Evolutionary conservation across 2,329 filamentous ascomycete species (phyloP), one percentile per base, ranked within the genome.

Genomic region (Dactylonectria estremocensis): DNA sequence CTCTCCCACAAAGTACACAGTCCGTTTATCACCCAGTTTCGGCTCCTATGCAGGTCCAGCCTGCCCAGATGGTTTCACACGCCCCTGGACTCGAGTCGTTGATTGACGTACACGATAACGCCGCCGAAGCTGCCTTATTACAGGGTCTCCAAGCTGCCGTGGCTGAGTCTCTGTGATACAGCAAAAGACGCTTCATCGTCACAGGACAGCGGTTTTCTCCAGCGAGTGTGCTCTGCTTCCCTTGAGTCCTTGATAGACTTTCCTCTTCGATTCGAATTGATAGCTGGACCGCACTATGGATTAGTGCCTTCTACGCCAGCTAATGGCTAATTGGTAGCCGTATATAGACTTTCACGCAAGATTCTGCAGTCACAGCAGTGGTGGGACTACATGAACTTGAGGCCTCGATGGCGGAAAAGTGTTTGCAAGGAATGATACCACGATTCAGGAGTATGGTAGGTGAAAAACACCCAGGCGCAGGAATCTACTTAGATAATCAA

Each of bases 121-220:
- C 75, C 22, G 77, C 78, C 14, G 80, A 81, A 60, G 79, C 75
- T 20, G 78, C 79, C 22, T 69, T 81, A 16, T 61, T 81, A 7
- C 77, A 81, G 62, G 78, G 79, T 5, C 74, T 81, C 1, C 80
- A 81, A 58, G 79, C 78, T 9, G 80, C 76, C 8, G 77, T 81
- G 46, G 79, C 79, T 58, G 74, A 76, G 52, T 71, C 70, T 5
- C 22, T 73, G 55, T 76, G 59, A 69, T 61, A 11, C 45, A 57
- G 46, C 20, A 46, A 10, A 24, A 31, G 6, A n/a, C 13, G 33
- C 45, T 35, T 54, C 24, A 56, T 53, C 37, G 52, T 35, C 14
- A 28, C 48, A 24, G 43, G 18, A n/a, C 7, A 20, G 16, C 20
- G 3, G 28, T 28, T 31, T 56, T 50, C 24, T 40, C 50, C 10